Base-by-base conservation (phyloP, 208 protist genomes). In the Acanthamoeba triangularis region DNA sequence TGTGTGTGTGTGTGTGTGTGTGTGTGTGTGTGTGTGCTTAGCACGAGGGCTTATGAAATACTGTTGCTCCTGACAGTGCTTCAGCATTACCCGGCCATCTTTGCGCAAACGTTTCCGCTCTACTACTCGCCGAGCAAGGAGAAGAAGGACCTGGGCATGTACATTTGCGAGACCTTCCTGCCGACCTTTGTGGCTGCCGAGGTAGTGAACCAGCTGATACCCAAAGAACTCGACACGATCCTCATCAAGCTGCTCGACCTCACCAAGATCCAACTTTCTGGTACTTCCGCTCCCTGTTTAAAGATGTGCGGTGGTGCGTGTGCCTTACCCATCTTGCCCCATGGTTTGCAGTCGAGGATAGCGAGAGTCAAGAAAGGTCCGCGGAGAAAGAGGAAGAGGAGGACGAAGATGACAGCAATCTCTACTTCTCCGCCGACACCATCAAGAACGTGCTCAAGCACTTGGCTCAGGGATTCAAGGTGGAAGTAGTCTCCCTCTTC, bases 71-170 rank as follows among this genome's bases (percentile, higher is more conserved):
- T 2, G 20, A n/a, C 85, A 74, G 85, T 94, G 14, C 23, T 84
- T 1, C 49, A 94, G 90, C 47, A 94, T 28, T 94, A 67, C 41
- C 44, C 67, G 28, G 25, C 41, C 44, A 94, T 94, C 33, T 94
- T 94, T 94, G 90, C 90, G 11, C 90, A 94, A 33, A 94, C 67
- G 25, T 94, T 94, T 35, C 90, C 90, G 69, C 69, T 94, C n/a
- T 94, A 84, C 90, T 94, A 94, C n/a, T 2, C 78, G 10, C 25
- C 78, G 25, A 47, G 25, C 59, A 94, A 94, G 90, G 90, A 65
- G n/a, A 94, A 94, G 90, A 94, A 94, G 54, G 90, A 94, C 33
- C 37, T 94, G 33, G 90, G 90, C 28, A 61, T 82, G 35, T 65
- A 82, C 28, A 94, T 94, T 14, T 94, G 90, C 69, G 90, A 94